Percentiles rank a stretch among this genome's conserved stretches.
phyloP scores from a whole-genome alignment of 1,284 basidiomycete species.

The Irpex lacteus region DNA sequence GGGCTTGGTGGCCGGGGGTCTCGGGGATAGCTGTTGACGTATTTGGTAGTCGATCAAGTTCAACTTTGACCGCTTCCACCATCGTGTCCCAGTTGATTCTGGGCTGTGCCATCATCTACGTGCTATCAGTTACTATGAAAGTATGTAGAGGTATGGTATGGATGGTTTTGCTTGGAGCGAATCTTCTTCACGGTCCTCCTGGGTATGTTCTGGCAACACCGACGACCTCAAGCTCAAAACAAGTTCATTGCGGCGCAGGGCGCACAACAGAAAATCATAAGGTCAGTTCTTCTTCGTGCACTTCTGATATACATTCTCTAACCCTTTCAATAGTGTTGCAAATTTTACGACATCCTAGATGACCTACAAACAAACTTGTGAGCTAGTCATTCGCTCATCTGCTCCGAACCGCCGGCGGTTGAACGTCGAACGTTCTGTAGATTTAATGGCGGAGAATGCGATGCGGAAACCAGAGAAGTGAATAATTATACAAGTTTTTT shows the following conservation, averaged over 20 bases:
- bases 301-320: neutral
- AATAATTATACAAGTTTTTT: neutral
- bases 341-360: constrained; percentile 23
- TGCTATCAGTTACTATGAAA: neutral
- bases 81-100: neutral
- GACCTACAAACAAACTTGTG: constrained; percentile 22
- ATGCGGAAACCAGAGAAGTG: constrained; percentile 21
- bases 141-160: neutral
- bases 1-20: neutral
- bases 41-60: neutral
- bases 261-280: neutral
- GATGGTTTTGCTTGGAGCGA: neutral
- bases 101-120: neutral
- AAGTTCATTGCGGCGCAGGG: neutral
- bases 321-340: constrained; percentile 19
- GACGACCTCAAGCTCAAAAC: neutral
- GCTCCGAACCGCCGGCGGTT: no score
- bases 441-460: constrained; percentile 23
- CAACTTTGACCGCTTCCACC: neutral
- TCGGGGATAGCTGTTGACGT: neutral
- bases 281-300: neutral
- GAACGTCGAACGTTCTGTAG: constrained; percentile 3
- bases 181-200: neutral
- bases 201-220: neutral
- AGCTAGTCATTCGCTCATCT: neutral